Evolutionary conservation across 1,139 yeast species (phyloP).

Genomic region (Yamadazyma atmosphaerica): DNA sequence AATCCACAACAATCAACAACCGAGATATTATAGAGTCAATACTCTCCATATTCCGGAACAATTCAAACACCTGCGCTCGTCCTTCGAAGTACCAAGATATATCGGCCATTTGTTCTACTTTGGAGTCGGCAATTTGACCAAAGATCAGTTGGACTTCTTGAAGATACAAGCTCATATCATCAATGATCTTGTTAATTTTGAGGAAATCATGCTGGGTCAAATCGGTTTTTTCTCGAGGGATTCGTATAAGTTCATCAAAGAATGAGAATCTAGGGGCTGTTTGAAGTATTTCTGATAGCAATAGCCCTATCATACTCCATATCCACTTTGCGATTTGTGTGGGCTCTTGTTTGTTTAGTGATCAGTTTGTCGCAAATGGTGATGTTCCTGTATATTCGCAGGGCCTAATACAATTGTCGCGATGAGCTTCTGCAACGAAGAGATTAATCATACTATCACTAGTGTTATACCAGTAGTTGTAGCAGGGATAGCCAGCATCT

Average conservation of each 20-base stretch:
- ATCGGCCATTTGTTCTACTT: slow-evolving; percentile 10
- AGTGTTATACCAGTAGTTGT: too few species aligned
- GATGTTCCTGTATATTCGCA: too few species aligned
- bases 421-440: too few species aligned
- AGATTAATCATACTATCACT: too few species aligned
- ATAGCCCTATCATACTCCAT: slow-evolving; percentile 1
- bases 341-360: background rate
- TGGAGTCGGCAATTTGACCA: slow-evolving; percentile 13
- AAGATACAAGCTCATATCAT: slow-evolving; percentile 32
- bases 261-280: slow-evolving; percentile 30
- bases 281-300: slow-evolving; percentile 13
- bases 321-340: background rate
- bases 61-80: slow-evolving; percentile 37
- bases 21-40: slow-evolving; percentile 51
- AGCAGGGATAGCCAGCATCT: too few species aligned
- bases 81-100: slow-evolving; percentile 55
- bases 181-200: slow-evolving; percentile 30
- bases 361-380: too few species aligned
- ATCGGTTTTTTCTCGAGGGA: slow-evolving; percentile 19
- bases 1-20: slow-evolving; percentile 28
- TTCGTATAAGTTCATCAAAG: slow-evolving; percentile 30
- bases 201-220: slow-evolving; percentile 33
- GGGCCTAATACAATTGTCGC: too few species aligned
- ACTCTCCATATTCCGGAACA: slow-evolving; percentile 37
- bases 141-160: slow-evolving; percentile 20